A percentile compares a stretch with the other conserved stretches of the same genome.
Evolutionary conservation across 768 basidiomycete genomes (phyloP).

Genomic region (Megacollybia marginata): DNA sequence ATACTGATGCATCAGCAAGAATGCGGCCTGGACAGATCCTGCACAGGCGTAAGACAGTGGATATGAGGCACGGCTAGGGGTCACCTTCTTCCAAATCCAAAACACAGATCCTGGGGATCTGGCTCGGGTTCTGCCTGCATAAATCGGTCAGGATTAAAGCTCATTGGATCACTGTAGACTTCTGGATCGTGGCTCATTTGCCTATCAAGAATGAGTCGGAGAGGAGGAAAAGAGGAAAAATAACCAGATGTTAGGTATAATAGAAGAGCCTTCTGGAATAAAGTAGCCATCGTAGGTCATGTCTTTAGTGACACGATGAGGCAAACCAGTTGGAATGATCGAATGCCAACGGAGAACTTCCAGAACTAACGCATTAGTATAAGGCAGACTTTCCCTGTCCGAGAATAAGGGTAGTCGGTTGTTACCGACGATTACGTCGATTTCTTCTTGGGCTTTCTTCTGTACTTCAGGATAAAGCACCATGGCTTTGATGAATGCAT

Average conservation of each 20-base stretch:
- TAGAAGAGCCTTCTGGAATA: slow-evolving; percentile 18
- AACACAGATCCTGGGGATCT: slow-evolving; percentile 30
- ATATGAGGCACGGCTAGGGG: background rate
- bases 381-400: slow-evolving; percentile 17
- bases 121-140: slow-evolving; percentile 13
- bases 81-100: slow-evolving; percentile 39
- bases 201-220: slow-evolving; percentile 4
- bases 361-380: slow-evolving; percentile 15
- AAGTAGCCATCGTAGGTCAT: slow-evolving; percentile 15
- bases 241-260: slow-evolving; percentile 19
- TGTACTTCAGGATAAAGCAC: slow-evolving; percentile 17
- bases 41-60: background rate
- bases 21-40: slow-evolving; percentile 8
- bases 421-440: slow-evolving; percentile 17
- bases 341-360: slow-evolving; percentile 18
- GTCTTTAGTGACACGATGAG: slow-evolving; percentile 19
- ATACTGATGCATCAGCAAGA: slow-evolving; percentile 17
- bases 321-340: slow-evolving; percentile 16
- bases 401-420: slow-evolving; percentile 16
- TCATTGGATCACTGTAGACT: slow-evolving; percentile 11
- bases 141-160: slow-evolving; percentile 16
- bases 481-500: slow-evolving; percentile 23
- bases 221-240: background rate
- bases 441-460: slow-evolving; percentile 17
- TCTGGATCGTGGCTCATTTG: slow-evolving; percentile 15